phyloP scores from a whole-genome alignment of 108 stramenopile species.

The Tribonema minus region DNA sequence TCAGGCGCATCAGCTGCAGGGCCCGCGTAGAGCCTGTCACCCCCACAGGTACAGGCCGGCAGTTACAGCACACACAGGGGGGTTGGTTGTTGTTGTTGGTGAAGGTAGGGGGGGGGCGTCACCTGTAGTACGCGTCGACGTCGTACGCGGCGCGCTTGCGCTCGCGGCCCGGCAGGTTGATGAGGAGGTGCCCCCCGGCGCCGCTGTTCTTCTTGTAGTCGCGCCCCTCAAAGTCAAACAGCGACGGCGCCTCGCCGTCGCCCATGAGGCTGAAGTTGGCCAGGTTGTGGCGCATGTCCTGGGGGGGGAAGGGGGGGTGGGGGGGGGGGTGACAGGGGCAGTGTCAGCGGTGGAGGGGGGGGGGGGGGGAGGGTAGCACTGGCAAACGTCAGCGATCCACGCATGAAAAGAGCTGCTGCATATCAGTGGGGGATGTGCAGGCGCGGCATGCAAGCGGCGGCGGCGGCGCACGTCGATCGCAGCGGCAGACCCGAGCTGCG shows the following conservation, averaged over 20 bases:
- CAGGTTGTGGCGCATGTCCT: conserved; percentile 85
- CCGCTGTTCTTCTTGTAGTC: conserved; percentile 63
- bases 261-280: conserved; percentile 78
- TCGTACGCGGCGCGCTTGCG: conserved; percentile 99
- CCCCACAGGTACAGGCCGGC: too few relatives aligned
- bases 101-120: conserved; percentile 39
- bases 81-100: background rate
- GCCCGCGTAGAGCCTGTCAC: too few relatives aligned
- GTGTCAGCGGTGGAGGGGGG: background rate
- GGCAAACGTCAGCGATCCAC: too few relatives aligned
- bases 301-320: conserved; percentile 53
- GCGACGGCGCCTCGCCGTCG: conserved; percentile 67
- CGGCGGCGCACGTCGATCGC: background rate
- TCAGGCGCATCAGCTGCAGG: too few relatives aligned
- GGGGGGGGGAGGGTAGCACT: background rate
- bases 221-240: conserved; percentile 78
- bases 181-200: conserved; percentile 62
- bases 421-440: too few relatives aligned
- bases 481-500: too few relatives aligned
- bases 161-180: conserved; percentile 90
- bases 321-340: background rate
- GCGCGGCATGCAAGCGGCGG: too few relatives aligned
- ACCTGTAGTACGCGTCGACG: conserved; percentile 82
- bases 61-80: background rate
- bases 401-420: too few relatives aligned